Evolutionary conservation across 306 rosid genomes (phyloP), one percentile per base, ranked within the genome.

Genomic region (Vachellia collinsii): DNA sequence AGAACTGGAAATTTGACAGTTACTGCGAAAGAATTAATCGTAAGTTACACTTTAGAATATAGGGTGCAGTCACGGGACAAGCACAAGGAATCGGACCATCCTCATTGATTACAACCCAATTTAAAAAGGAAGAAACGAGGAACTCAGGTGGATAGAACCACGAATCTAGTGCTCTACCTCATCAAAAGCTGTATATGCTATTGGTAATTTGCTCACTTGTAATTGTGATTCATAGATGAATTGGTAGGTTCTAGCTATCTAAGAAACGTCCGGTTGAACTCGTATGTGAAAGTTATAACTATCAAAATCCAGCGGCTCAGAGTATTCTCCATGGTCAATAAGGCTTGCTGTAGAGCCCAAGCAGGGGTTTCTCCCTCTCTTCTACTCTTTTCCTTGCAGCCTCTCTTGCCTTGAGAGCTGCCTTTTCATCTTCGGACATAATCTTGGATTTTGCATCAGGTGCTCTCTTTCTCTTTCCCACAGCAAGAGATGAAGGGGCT

Each of bases 381-480:
- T 91, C 91, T 41, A 95, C 98, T 85, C 99, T 90, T 86, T 89
- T 95, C 90, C 93, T 93, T 69, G 99, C 99, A 79, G 98, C 99
- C 78, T 92, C 99, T 85, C 98, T 90, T 73, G 97, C 97, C 88
- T 88, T 95, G 20, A 95, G 98, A 46, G 99, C 97, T 68, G 95
- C 89, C 12, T 90, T 89, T 85, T 95, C 99, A 90, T 95, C 93
- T 29, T 88, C 76, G 12, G 98, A 88, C 62, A 92, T 53, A 67
- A 20, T 89, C 87, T 90, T 89, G 19, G 93, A 54, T 88, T 90
- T 95, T 83, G 63, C 90, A 43, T 77, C 69, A 54, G 81, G 88
- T 8, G 13, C 62, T 88, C 97, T 90, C 87, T 95, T 93, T 80
- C 99, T 90, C 91, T 93, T 95, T 22, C 98, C 97, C n/a, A 93